Evolutionary conservation across 495 filamentous ascomycete species (phyloP).

Genomic region (Achaetomiella virescens): DNA sequence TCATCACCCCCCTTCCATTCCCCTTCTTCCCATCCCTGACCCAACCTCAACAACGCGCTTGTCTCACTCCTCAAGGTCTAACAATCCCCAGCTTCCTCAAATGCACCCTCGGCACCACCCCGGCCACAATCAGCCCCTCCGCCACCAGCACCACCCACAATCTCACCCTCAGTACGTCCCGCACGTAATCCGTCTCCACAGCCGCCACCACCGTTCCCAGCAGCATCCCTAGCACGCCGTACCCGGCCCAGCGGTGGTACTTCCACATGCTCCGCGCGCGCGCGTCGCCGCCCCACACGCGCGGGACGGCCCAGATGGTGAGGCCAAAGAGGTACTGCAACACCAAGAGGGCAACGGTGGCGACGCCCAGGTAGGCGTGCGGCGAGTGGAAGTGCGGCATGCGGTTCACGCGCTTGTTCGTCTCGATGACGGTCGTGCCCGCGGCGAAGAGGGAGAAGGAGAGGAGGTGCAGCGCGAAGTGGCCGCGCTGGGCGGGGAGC

Average conservation of each 20-base stretch:
- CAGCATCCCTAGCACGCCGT: constrained; percentile 61
- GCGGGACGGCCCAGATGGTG: constrained; percentile 66
- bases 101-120: constrained; percentile 71
- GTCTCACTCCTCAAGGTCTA: too few relatives aligned
- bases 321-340: constrained; percentile 73
- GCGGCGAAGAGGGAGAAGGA: constrained; percentile 55
- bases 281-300: constrained; percentile 67
- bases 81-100: constrained; percentile 72
- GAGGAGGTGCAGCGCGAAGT: constrained; percentile 60
- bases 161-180: constrained; percentile 56
- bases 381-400: constrained; percentile 64
- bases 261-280: constrained; percentile 81
- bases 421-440: constrained; percentile 71
- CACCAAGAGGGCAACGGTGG: constrained; percentile 64
- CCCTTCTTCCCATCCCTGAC: not conserved
- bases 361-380: constrained; percentile 73
- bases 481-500: constrained; percentile 58
- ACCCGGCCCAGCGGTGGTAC: constrained; percentile 78
- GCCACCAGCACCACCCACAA: constrained; percentile 64
- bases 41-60: constrained; percentile 2
- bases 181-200: constrained; percentile 64
- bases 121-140: constrained; percentile 54
- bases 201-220: constrained; percentile 70
- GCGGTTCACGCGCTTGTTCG: constrained; percentile 63
- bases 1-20: not conserved